Conservation (phyloP, 169 alveolate genomes). For the Fabrea salina region DNA sequence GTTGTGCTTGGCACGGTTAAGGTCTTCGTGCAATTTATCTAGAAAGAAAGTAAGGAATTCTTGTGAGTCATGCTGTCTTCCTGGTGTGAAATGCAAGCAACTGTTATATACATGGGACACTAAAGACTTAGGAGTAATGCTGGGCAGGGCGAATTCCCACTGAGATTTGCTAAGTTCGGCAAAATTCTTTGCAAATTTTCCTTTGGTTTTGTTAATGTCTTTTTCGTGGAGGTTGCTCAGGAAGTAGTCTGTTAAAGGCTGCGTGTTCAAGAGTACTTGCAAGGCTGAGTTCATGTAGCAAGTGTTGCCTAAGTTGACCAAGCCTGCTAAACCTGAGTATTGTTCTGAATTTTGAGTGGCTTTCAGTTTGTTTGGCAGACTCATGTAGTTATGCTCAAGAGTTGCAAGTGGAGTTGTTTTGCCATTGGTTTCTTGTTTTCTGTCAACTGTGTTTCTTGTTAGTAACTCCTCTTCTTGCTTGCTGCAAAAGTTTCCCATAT, state of each 20-base stretch:
- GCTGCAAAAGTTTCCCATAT: no score
- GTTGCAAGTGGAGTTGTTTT: no score
- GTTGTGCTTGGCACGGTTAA: slow-evolving; percentile 49
- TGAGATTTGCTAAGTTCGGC: background rate
- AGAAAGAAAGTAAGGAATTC: slow-evolving; percentile 64
- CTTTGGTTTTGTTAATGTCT: slow-evolving; percentile 47
- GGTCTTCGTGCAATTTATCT: slow-evolving; percentile 70
- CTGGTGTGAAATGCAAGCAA: background rate
- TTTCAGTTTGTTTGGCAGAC: background rate
- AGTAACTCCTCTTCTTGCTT: no score
- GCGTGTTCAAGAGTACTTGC: slow-evolving; percentile 66
- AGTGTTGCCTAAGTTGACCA: slow-evolving; percentile 77
- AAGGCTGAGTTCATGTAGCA: slow-evolving; percentile 76
- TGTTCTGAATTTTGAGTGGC: background rate
- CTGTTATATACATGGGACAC: no score
- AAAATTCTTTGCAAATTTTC: background rate
- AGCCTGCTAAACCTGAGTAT: slow-evolving; percentile 50
- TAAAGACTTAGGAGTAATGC: no score
- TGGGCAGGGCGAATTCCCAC: no score
- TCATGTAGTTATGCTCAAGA: no score
- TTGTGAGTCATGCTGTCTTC: slow-evolving; percentile 61
- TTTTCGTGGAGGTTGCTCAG: slow-evolving; percentile 43
- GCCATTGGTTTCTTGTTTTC: no score
- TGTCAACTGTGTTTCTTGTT: no score
- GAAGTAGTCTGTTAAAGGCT: slow-evolving; percentile 65